A percentile compares a stretch with the other conserved stretches of the same genome.
phyloP scores from a whole-genome alignment of 1,284 basidiomycete species.

The Earliella scabrosa region DNA sequence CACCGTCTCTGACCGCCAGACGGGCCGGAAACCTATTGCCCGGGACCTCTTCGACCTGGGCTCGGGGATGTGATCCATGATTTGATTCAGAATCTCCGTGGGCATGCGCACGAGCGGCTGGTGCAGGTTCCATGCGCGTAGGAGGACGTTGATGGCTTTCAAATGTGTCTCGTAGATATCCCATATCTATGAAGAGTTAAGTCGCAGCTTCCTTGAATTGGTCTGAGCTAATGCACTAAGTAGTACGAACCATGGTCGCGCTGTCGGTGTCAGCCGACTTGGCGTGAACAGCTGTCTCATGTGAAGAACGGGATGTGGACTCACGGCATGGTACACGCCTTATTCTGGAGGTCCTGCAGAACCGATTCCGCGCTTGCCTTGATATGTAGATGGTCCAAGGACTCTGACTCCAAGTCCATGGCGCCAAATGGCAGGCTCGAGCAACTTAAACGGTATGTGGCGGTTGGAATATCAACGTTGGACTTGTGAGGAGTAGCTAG shows the following conservation, averaged over 20 bases:
- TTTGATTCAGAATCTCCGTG: background rate
- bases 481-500: too few species aligned
- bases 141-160: background rate
- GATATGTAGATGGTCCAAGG: background rate
- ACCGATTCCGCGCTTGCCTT: background rate
- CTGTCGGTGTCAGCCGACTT: background rate
- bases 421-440: too few species aligned
- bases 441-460: too few species aligned
- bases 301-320: background rate
- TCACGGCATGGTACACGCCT: background rate
- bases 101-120: background rate
- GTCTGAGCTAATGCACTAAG: background rate
- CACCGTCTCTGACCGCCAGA: background rate
- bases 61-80: background rate
- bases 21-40: background rate
- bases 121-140: background rate
- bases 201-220: background rate
- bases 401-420: too few species aligned
- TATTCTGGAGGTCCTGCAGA: background rate
- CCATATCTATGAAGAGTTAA: background rate
- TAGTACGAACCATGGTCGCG: background rate
- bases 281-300: background rate
- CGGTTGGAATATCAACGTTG: too few species aligned
- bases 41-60: background rate
- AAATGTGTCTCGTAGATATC: background rate